Evolutionary conservation across 2,329 filamentous ascomycete species (phyloP), one percentile per base, ranked within the genome.

Genomic region (Neoarthrinium moseri): DNA sequence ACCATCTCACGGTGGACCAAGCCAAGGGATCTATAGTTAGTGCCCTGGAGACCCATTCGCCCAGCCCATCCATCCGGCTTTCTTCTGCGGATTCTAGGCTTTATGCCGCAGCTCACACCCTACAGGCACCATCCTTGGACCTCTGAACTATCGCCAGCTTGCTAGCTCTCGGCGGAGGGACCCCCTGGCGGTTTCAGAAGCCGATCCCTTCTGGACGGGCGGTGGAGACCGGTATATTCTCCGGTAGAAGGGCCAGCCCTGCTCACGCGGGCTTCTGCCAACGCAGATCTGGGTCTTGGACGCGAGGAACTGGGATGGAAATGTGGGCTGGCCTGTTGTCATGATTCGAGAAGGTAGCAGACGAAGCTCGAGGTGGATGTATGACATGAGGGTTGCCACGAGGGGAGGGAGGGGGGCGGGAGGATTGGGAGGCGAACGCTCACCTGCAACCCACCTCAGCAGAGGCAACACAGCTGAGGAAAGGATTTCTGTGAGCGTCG

Each of bases 181-280:
- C 18, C 27, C 35, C n/a, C n/a, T 39, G 18, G 33, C 34, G 24
- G 43, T 45, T 45, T 45, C 43, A 45, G 43, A 39, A 45, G 43
- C 21, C 34, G 43, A 45, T 45, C 34, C 29, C 17, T 22, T 44
- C 20, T 38, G 10, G 33, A 6, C 3, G 26, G 20, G 13, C 10
- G n/a, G 33, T 32, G 24, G 43, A 24, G 22, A 21, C 43, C 43
- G 43, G 43, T 39, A 44, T 44, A 36, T 36, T 24, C 20, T 36
- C 41, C 41, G 41, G 41, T 11, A 22, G 41, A 30, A 30, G 41
- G 30, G 36, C 41, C 15, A 23, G 21, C 30, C 41, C 30, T 36
- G 27, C 22, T 33, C 32, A 22, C 36, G 22, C 11, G 40, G 40
- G 29, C 18, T 43, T 22, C 23, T 34, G 17, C 22, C 35, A 38